A percentile compares a stretch with the other conserved stretches of the same genome.
phyloP scores from a whole-genome alignment of 441 rosid genomes.

The Gossypium trilobum region DNA sequence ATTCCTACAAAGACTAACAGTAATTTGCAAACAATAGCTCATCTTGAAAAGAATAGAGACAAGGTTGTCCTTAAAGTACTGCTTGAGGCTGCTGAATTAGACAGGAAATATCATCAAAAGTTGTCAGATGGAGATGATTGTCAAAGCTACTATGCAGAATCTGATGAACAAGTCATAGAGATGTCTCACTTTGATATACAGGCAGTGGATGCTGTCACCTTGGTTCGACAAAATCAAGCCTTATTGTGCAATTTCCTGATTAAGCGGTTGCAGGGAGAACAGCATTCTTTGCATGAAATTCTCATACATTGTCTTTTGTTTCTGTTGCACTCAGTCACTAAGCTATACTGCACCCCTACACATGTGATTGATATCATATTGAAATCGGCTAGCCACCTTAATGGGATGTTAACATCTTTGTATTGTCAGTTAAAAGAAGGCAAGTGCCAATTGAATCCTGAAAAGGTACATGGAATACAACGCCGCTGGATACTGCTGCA shows the following conservation, averaged over 20 bases:
- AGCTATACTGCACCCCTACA: slow-evolving; percentile 51
- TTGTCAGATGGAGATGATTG: slow-evolving; percentile 29
- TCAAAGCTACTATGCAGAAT: slow-evolving; percentile 28
- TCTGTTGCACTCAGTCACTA: slow-evolving; percentile 60
- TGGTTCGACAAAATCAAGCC: slow-evolving; percentile 74
- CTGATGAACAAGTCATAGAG: slow-evolving; percentile 38
- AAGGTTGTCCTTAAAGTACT: slow-evolving; percentile 60
- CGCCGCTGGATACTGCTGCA: slow-evolving; percentile 68
- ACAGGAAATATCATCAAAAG: slow-evolving; percentile 39
- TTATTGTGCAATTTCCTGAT: slow-evolving; percentile 55
- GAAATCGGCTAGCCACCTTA: slow-evolving; percentile 55
- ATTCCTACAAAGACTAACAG: slow-evolving; percentile 24
- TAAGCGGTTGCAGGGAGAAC: slow-evolving; percentile 51
- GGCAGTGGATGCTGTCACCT: slow-evolving; percentile 64
- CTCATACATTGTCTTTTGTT: slow-evolving; percentile 67
- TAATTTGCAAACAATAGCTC: slow-evolving; percentile 40
- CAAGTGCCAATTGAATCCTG: slow-evolving; percentile 37
- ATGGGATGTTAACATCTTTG: slow-evolving; percentile 41
- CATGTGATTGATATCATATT: slow-evolving; percentile 52
- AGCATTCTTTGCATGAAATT: slow-evolving; percentile 62
- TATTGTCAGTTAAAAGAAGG: slow-evolving; percentile 45
- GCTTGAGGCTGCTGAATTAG: slow-evolving; percentile 70
- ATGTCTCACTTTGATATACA: slow-evolving; percentile 45
- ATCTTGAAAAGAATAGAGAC: slow-evolving; percentile 65
- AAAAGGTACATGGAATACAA: slow-evolving; percentile 37